These are phyloP conservation scores for Chytriomyces sp. DNA, from an alignment of 192 early-diverging fungal species.

Conservation along the genomic window DNA sequence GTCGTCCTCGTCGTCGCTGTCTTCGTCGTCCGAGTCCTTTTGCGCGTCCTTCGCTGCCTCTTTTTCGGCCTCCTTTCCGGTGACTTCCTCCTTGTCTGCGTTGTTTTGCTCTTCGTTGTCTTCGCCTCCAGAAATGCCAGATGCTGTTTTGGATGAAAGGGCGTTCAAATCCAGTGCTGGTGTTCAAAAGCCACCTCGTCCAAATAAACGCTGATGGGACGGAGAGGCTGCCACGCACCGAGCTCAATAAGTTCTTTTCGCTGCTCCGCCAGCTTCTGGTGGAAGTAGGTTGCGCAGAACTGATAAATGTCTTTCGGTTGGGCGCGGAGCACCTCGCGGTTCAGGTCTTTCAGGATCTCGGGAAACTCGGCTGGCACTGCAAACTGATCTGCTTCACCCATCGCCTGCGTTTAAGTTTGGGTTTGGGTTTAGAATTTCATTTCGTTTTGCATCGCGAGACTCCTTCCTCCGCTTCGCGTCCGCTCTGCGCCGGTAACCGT, in stretches of 20 bases:
- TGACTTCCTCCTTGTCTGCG: background rate
- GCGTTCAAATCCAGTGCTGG: background rate
- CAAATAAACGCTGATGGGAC: background rate
- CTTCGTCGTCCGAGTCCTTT: slow-evolving; percentile 61
- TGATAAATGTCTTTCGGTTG: slow-evolving; percentile 89
- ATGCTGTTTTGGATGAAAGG: background rate
- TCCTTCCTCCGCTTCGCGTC: background rate
- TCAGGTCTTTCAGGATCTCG: slow-evolving; percentile 80
- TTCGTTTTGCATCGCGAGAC: background rate
- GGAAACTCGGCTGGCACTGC: slow-evolving; percentile 58
- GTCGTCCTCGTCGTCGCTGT: slow-evolving; percentile 60
- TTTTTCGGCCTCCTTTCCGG: slow-evolving; percentile 31
- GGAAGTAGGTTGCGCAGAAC: slow-evolving; percentile 91
- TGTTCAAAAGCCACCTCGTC: background rate
- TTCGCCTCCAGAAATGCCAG: slow-evolving; percentile 46
- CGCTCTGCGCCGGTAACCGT: background rate
- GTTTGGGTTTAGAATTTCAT: background rate
- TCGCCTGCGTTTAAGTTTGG: no score
- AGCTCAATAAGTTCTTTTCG: slow-evolving; percentile 38
- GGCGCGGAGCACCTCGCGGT: slow-evolving; percentile 70
- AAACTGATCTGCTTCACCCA: slow-evolving; percentile 1
- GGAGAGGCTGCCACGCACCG: slow-evolving; percentile 6
- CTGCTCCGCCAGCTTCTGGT: slow-evolving; percentile 82
- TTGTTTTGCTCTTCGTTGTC: slow-evolving; percentile 4
- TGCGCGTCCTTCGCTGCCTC: slow-evolving; percentile 36